phyloP scores from a whole-genome alignment of 1,284 basidiomycete species.

The Fomes fomentarius region DNA sequence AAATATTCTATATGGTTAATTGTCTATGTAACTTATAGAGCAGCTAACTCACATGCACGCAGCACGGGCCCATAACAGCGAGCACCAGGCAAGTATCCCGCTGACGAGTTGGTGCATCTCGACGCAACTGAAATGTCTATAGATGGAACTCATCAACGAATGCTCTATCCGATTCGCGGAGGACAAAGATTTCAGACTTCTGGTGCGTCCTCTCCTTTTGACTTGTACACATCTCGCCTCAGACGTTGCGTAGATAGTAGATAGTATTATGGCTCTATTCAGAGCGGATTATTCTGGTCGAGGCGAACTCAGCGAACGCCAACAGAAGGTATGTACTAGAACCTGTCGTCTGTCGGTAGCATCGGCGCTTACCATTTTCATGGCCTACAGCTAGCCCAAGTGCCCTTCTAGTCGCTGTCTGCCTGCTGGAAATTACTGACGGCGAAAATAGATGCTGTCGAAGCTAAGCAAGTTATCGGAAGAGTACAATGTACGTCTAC shows the following conservation, averaged over 20 bases:
- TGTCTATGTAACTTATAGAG: no score
- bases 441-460: conserved; percentile 73
- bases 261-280: conserved; percentile 96
- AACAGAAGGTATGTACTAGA: conserved; percentile 71
- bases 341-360: background rate
- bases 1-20: conserved; percentile 80
- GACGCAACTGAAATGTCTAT: background rate
- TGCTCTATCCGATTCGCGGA: conserved; percentile 83
- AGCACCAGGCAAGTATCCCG: conserved; percentile 66
- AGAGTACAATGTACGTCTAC: conserved; percentile 69
- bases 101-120: background rate
- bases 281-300: conserved; percentile 90
- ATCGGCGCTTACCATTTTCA: background rate
- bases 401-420: conserved; percentile 30
- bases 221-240: background rate
- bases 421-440: background rate
- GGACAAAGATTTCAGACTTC: conserved; percentile 77
- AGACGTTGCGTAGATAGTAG: conserved; percentile 66
- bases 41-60: background rate
- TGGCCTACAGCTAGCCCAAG: conserved; percentile 62
- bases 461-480: conserved; percentile 90
- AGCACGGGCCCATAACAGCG: conserved; percentile 87
- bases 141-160: conserved; percentile 90
- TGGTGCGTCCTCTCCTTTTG: conserved; percentile 46
- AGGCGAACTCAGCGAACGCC: conserved; percentile 90